Evolutionary conservation across 495 filamentous ascomycete species (phyloP), one percentile per base, ranked within the genome.

Genomic region (Penicillium paradoxum): DNA sequence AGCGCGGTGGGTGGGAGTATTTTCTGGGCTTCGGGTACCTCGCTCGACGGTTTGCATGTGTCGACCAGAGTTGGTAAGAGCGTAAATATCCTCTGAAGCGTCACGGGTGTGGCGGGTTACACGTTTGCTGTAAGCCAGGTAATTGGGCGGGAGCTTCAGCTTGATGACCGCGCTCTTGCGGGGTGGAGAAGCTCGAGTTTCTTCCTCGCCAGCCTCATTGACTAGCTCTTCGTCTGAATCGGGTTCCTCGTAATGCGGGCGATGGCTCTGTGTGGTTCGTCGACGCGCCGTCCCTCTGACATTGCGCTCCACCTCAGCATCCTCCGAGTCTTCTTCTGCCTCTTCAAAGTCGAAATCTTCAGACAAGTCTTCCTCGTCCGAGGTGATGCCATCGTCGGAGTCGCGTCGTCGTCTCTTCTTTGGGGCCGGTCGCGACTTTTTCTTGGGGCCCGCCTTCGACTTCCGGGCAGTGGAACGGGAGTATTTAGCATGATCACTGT

Each of bases 1-100:
- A 19, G 76, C 83, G 2, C 76, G 71, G 50, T 84, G 77, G 41
- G 67, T 67, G 24, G 64, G 11, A 24, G 33, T 49, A 43, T 75
- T 64, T 56, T 91, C 87, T 2, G 89, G 90, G 54, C 81, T 90
- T 34, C 66, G 76, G 11, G 87, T 89, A 36, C 79, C 81, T 25
- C 78, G 72, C 50, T 78, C 68, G 25, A 84, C 73, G 13, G 80
- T 73, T 49, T 79, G 62, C 49, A 83, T 80, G 64, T 95, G 88
- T 59, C 77, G 81, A 11, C 90, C 90, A 2, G 90, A 95, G 59
- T 84, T 85, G 0, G 89, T 84, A 29, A 95, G 73, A 15, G 78
- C 83, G 37, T 84, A 71, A 13, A 86, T 76, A 14, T 85, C 79
- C 34, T 82, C 81, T 5, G 77, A 74, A 8, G 79, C 71, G 50